Conservation (phyloP, 2,329 filamentous ascomycete species). For the Coniosporium tulheliwenetii region DNA sequence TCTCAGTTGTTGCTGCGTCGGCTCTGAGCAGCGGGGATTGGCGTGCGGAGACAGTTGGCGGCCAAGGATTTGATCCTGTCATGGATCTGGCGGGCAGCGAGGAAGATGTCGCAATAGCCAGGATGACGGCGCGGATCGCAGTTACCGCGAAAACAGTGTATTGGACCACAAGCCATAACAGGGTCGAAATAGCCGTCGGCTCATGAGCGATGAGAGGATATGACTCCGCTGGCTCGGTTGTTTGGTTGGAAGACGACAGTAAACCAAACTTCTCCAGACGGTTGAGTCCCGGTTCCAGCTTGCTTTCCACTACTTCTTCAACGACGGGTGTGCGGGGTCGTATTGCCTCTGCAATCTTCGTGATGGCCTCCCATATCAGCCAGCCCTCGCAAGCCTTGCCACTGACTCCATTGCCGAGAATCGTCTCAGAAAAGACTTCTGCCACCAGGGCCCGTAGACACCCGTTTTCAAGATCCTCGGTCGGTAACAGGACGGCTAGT, state of each 20-base stretch:
- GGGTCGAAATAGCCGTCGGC: constrained; percentile 6
- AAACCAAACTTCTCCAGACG: constrained; percentile 43
- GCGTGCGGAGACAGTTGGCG: no score
- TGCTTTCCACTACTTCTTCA: constrained; percentile 16
- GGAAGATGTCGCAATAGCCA: constrained; percentile 50
- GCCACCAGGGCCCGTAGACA: constrained; percentile 71
- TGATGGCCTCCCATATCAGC: constrained; percentile 74
- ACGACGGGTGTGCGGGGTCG: background rate
- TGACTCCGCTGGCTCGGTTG: no score
- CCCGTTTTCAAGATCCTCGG: constrained; percentile 79
- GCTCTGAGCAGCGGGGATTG: no score
- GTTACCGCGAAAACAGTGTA: constrained; percentile 35
- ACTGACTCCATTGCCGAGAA: constrained; percentile 67
- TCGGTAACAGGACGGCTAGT: constrained; percentile 71
- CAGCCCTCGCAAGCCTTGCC: constrained; percentile 74
- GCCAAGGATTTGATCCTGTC: no score
- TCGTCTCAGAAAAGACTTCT: constrained; percentile 79
- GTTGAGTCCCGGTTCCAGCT: constrained; percentile 16
- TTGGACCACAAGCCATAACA: constrained; percentile 44
- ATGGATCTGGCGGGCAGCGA: constrained; percentile 43
- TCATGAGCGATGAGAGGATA: background rate
- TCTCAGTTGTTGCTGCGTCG: no score
- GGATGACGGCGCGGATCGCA: constrained; percentile 48
- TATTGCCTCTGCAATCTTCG: constrained; percentile 40
- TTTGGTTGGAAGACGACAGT: constrained; percentile 12